Evolutionary conservation across 2,329 filamentous ascomycete genomes (phyloP), one percentile per base, ranked within the genome.

Genomic region (Lachnellula occidentalis): DNA sequence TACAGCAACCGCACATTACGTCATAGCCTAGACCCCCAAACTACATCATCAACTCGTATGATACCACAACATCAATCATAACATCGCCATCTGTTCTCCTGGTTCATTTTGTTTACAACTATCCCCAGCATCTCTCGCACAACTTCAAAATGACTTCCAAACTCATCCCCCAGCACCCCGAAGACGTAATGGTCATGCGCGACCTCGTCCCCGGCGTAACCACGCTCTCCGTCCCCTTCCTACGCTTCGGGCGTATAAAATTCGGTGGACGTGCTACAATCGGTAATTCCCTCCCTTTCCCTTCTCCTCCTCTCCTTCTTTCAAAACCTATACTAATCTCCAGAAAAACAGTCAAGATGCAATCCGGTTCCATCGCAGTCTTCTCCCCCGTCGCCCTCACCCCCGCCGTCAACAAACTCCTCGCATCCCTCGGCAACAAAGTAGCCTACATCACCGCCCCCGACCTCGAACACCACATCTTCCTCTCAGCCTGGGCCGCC

Each of bases 381-480:
- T 96, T 96, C 80, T 96, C 91, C 0, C 94, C 94, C 17, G 88
- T 94, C 19, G 88, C 87, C 14, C 80, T 96, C 53, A 97, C 92
- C 3, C 79, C 86, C 3, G 83, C 86, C 55, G 85, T 91, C 39
- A 83, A 79, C 62, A 84, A 86, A 69, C 75, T 88, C 50, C 75
- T 88, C 50, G 74, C 78, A 52, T 76, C 83, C n/a, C 74, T 90
- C 54, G 85, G 85, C 58, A 85, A 85, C 48, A 78, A 83, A 42
- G 82, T 96, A 50, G 81, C 80, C 62, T 97, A 97, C 77, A 85
- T 99, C 61, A 78, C 92, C 24, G 92, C 94, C 1, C 83, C 87
- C 1, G 94, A 99, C 70, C 79, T 89, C 50, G 91, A 99, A 75
- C 94, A 99, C 72, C 94, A 99, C 78, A 90, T 99, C 69, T 95